phyloP scores from a whole-genome alignment of 805 yeast genomes.

The Wickerhamiella allomyrinae region DNA sequence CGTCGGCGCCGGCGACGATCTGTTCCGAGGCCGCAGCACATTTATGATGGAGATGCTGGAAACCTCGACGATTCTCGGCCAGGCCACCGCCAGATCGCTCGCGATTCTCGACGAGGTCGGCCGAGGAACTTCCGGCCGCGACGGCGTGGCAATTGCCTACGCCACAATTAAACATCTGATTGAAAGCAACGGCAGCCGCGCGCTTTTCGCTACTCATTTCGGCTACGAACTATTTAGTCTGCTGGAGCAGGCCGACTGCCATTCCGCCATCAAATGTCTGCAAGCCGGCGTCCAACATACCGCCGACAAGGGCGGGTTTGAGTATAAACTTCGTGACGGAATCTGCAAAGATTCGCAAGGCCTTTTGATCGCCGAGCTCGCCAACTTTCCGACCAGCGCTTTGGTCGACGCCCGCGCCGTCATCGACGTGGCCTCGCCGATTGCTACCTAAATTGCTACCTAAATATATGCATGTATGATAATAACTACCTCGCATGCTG shows the following conservation, averaged over 20 bases:
- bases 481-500: too few relatives aligned
- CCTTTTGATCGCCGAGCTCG: slow-evolving; percentile 55
- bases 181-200: slow-evolving; percentile 43
- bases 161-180: slow-evolving; percentile 51
- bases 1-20: slow-evolving; percentile 67
- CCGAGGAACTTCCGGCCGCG: slow-evolving; percentile 72
- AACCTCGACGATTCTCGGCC: slow-evolving; percentile 51
- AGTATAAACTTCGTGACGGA: slow-evolving; percentile 46
- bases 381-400: slow-evolving; percentile 61
- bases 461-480: too few relatives aligned
- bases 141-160: slow-evolving; percentile 75
- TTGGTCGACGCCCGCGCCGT: slow-evolving; percentile 36
- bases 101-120: slow-evolving; percentile 83
- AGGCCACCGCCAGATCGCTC: slow-evolving; percentile 52
- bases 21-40: slow-evolving; percentile 66
- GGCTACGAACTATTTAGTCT: slow-evolving; percentile 39
- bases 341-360: slow-evolving; percentile 68
- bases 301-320: slow-evolving; percentile 23
- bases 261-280: slow-evolving; percentile 5
- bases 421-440: not conserved
- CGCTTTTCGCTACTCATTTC: slow-evolving; percentile 86
- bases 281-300: slow-evolving; percentile 14
- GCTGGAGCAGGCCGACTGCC: slow-evolving; percentile 20
- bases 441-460: too few relatives aligned
- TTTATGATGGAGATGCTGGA: slow-evolving; percentile 91